Percentiles rank a stretch among this genome's conserved stretches.
Conservation (phyloP, 2,329 filamentous ascomycete genomes). For the Leptographium lundbergii region DNA sequence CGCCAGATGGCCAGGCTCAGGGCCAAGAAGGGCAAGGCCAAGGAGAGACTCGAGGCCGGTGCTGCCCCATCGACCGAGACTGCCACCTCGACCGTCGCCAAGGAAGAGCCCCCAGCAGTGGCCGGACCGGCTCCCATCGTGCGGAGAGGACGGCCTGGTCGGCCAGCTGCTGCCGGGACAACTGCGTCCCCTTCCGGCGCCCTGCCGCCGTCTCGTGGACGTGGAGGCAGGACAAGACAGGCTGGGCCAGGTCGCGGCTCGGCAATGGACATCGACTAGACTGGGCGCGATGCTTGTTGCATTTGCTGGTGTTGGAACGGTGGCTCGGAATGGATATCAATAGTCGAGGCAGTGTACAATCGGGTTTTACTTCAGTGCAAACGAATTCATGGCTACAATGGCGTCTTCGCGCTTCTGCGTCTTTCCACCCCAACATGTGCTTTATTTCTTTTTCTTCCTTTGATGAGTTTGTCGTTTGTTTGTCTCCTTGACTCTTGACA, state of each 20-base stretch:
- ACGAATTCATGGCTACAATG: neutral
- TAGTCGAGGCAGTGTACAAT: neutral
- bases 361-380: neutral
- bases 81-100: neutral
- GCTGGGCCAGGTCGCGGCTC: neutral
- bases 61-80: neutral
- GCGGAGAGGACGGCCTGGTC: neutral
- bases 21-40: neutral
- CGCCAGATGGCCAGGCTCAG: neutral
- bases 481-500: neutral
- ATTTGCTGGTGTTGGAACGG: neutral
- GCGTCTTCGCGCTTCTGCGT: neutral
- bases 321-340: neutral
- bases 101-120: neutral
- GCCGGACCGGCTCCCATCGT: neutral
- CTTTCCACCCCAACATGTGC: neutral
- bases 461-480: neutral
- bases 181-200: neutral
- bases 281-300: neutral
- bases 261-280: slow-evolving; percentile 8
- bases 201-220: neutral
- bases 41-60: neutral
- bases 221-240: slow-evolving; percentile 3
- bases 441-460: neutral
- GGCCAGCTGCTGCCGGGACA: slow-evolving; percentile 13